Evolutionary conservation across 345 rosid genomes (phyloP).

Genomic region (Boechera divaricarpa): DNA sequence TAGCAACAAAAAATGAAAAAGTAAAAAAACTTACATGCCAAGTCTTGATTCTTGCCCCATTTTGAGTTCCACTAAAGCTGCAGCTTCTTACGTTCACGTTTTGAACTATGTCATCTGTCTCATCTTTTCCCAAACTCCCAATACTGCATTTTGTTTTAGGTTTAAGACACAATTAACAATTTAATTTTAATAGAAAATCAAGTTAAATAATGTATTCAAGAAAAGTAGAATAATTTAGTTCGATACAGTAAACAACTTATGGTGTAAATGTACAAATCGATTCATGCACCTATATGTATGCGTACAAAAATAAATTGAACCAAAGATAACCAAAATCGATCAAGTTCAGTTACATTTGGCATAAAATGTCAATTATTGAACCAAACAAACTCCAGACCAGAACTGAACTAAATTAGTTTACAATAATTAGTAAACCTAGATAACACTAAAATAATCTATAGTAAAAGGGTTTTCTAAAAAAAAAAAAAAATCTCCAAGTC

Average conservation of each 20-base stretch:
- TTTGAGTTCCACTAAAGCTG: constrained; percentile 12
- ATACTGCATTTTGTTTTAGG: background rate
- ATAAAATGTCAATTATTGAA: too few species aligned
- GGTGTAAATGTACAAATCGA: too few species aligned
- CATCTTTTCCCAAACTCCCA: constrained; percentile 35
- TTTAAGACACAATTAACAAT: background rate
- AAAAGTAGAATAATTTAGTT: background rate
- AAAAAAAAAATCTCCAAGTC: too few species aligned
- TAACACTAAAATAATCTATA: too few species aligned
- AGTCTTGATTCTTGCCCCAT: constrained; percentile 42
- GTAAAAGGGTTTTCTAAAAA: too few species aligned
- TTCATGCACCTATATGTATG: too few species aligned
- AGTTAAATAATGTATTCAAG: background rate
- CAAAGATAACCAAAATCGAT: too few species aligned
- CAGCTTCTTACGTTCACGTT: constrained; percentile 27
- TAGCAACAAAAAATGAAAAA: background rate
- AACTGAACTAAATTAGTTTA: too few species aligned
- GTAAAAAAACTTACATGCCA: constrained; percentile 17
- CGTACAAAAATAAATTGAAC: too few species aligned
- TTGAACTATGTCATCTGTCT: constrained; percentile 12
- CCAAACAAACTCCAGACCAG: too few species aligned
- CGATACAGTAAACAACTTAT: background rate
- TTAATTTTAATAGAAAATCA: background rate
- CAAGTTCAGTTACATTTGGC: background rate
- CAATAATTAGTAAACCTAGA: too few species aligned